Evolutionary conservation across 139 green algal genomes (phyloP).

Genomic region (Asterochloris erici): DNA sequence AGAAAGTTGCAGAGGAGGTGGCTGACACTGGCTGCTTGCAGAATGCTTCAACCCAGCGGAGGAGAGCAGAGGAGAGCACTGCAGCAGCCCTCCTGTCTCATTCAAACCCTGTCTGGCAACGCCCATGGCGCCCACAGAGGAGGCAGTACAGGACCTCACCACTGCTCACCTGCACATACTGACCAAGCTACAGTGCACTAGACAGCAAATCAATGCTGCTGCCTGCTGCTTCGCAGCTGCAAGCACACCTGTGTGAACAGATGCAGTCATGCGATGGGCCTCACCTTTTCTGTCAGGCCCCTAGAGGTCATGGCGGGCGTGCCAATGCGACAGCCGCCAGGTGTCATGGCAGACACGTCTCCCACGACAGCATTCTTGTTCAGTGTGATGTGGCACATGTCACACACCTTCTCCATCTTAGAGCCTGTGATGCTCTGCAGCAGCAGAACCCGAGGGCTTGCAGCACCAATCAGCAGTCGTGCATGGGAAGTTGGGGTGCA

Average conservation of each 20-base stretch:
- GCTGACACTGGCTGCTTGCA: neutral
- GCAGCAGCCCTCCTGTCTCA: no score
- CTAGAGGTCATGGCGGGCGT: conserved; percentile 81
- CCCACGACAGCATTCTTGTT: conserved; percentile 92
- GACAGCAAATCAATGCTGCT: no score
- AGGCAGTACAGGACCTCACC: no score
- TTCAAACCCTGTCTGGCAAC: no score
- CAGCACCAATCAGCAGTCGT: neutral
- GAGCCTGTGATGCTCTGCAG: conserved; percentile 65
- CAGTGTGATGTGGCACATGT: conserved; percentile 84
- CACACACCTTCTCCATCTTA: conserved; percentile 86
- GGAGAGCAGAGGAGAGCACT: no score
- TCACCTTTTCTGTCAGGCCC: conserved; percentile 1
- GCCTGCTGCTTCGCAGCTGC: no score
- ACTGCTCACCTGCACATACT: no score
- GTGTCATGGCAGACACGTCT: conserved; percentile 73
- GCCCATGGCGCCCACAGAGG: no score
- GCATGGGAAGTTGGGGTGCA: neutral
- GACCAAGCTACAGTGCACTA: no score
- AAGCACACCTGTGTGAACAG: neutral
- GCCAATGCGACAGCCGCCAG: conserved; percentile 80
- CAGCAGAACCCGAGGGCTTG: neutral
- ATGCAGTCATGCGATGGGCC: neutral
- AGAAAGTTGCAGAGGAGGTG: neutral
- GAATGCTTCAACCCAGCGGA: no score